Base-by-base conservation (phyloP, 805 yeast species). In the Lachancea meyersii region DNA sequence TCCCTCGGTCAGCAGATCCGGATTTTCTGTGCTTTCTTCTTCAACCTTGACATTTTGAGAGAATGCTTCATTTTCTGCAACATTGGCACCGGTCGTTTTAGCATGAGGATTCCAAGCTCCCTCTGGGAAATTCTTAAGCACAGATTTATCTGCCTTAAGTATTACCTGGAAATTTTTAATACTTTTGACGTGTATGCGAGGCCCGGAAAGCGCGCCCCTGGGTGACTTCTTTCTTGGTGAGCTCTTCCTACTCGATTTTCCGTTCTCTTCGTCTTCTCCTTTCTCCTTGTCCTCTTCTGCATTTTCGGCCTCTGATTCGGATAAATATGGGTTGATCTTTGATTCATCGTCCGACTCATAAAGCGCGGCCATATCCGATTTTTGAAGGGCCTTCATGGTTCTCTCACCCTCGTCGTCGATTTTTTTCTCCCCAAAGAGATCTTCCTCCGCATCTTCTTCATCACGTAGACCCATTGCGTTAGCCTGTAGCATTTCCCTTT, bases 351-450 rank as follows among this genome's bases (percentile, higher is more conserved):
- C 97, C 53, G 91, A 88, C 36, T 86, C 89, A 46, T 69, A 69
- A 40, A 68, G 53, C 4, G 83, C 95, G 52, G 82, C 82, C 63
- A 86, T 80, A 61, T 91, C 97, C 23, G 91, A 79, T 53, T 87
- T 82, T 49, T 82, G 79, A 53, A 93, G 72, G 1, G 93, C 88
- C 61, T 84, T 84, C 53, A 87, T 79, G 47, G 91, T 75, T 58
- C 82, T 83, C 57, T 80, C 82, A 52, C 97, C 97, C 61, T 87
- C 96, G 57, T 84, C 86, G 63, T 89, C 96, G 35, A 88, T 85
- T 56, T 79, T 80, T 59, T 86, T 79, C 21, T 80, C 78, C 45
- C 77, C 85, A 52, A 82, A 82, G 43, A 82, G 63, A 49, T 86
- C 95, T 33, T 77, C 79, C 41, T 77, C 83, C 14, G 75, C 78